Base-by-base conservation (phyloP, 352 stramenopile genomes). In the Peronospora tabacina region DNA sequence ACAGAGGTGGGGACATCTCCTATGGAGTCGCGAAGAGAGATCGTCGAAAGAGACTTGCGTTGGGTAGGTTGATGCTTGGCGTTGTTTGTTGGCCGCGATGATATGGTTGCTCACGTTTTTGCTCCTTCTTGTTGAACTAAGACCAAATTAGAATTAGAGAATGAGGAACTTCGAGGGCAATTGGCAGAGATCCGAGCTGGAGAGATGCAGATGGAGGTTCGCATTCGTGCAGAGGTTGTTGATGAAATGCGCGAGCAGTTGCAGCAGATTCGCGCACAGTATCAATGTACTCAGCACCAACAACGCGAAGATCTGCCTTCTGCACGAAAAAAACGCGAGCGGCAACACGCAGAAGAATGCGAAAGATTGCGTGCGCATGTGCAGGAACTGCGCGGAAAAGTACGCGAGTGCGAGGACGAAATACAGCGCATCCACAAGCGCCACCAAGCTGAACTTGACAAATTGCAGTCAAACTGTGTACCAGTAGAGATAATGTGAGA, bases 351-450 rank as follows among this genome's bases (percentile, higher is more conserved):
- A 7, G 59, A 80, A 38, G 75, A 89, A 52, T 72, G 61, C 22
- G 55, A 78, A 13, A 64, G 63, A 26, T 61, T 93, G 41, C 72
- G 79, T 19, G 40, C 70, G 1, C 72, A 88, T 30, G 67, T 93
- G 17, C 58, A 74, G 3, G 63, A 82, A 46, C 50, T 88, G 9
- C 77, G 82, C 46, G 63, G 81, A 47, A 83, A 87, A 52, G 61
- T 87, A 4, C 61, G 48, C 19, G 81, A 91, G 47, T 87, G 77
- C 22, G 81, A 91, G 48, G 81, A 91, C n/a, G 81, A 91, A 58
- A 91, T 91, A 36, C 68, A 72, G 44, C 73, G 81, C 30, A 84
- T 87, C 15, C 70, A 88, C 30, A 69, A 65, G 35, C 80, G 80
- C 5, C 73, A 91, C 19, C 55, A 64, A 56, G 49, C 51, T 38